Base-by-base conservation (phyloP, 768 basidiomycete species). In the Crepidotus variabilis region DNA sequence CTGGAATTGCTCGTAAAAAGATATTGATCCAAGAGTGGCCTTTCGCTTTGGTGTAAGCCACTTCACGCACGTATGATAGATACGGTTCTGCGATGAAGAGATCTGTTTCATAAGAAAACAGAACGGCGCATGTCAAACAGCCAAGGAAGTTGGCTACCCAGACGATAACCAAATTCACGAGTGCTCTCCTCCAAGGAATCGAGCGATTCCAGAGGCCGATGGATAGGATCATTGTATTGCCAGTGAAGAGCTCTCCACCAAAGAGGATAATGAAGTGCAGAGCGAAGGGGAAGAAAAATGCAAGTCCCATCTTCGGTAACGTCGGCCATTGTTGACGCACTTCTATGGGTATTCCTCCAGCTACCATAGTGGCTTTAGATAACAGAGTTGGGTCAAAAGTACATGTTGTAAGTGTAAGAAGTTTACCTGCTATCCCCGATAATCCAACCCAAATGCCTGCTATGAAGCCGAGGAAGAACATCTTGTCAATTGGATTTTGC, bases 361-460 rank as follows among this genome's bases (percentile, higher is more conserved):
- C 55, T 2, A 56, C 32, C 55, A 56, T 51, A 6, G 43, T 51
- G 9, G 49, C 55, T 56, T n/a, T n/a, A n/a, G n/a, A n/a, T n/a
- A n/a, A n/a, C n/a, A n/a, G n/a, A n/a, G n/a, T n/a, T n/a, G n/a
- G n/a, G n/a, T n/a, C n/a, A n/a, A 4, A 3, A 23, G 28, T n/a
- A n/a, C n/a, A n/a, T n/a, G n/a, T n/a, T 47, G 2, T 46, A 22
- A n/a, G 5, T n/a, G 11, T 16, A 1, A 33, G 20, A 14, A n/a
- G n/a, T n/a, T n/a, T n/a, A 51, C 55, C 55, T 56, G 55, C 55
- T n/a, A 56, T 56, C 3, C 55, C 55, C 16, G 49, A 35, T 8
- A 56, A 51, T 33, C 55, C 55, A 51, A 56, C 50, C 55, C 55
- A 56, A 32, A 56, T 32, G 16, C 55, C 55, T n/a, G 55, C 55